Evolutionary conservation across 495 filamentous ascomycete species (phyloP).

Genomic region (Neurospora sp.): DNA sequence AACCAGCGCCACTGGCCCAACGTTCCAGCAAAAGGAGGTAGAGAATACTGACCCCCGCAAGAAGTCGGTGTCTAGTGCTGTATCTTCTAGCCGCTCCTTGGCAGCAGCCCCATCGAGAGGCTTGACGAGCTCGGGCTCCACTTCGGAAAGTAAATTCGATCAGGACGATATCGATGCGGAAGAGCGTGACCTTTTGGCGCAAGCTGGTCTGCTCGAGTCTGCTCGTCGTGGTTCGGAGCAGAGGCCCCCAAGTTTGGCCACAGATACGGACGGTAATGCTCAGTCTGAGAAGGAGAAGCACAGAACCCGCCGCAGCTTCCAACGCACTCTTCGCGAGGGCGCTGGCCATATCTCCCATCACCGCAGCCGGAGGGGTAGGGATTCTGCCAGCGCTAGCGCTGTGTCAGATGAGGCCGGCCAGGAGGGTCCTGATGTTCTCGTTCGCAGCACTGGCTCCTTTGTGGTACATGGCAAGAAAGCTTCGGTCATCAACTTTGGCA

Average conservation of each 20-base stretch:
- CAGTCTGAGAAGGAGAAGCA: constrained; percentile 33
- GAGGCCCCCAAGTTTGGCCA: constrained; percentile 7
- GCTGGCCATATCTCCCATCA: constrained; percentile 55
- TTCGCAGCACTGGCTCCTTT: constrained; percentile 75
- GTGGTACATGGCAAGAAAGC: constrained; percentile 97
- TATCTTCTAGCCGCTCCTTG: constrained; percentile 25
- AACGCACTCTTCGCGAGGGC: constrained; percentile 80
- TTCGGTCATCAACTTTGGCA: constrained; percentile 87
- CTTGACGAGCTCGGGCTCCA: constrained; percentile 9
- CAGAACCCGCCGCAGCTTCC: constrained; percentile 79
- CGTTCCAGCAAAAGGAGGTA: constrained; percentile 37
- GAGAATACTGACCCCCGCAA: constrained; percentile 25
- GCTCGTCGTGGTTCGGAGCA: constrained; percentile 8
- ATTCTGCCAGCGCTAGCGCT: constrained; percentile 52
- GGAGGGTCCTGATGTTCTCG: constrained; percentile 53
- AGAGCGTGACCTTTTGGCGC: constrained; percentile 40
- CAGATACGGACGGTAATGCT: constrained; percentile 20
- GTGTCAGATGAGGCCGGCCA: constrained; percentile 50
- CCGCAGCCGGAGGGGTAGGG: constrained; percentile 66
- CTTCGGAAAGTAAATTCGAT: constrained; percentile 15
- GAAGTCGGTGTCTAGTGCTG: constrained; percentile 30
- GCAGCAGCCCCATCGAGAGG: constrained; percentile 21
- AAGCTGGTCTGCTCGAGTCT: constrained; percentile 36
- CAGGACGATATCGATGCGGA: constrained; percentile 35
- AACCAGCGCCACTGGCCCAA: constrained; percentile 31